phyloP scores from a whole-genome alignment of 148 eudicot genomes.

The Oxyria digyna region DNA sequence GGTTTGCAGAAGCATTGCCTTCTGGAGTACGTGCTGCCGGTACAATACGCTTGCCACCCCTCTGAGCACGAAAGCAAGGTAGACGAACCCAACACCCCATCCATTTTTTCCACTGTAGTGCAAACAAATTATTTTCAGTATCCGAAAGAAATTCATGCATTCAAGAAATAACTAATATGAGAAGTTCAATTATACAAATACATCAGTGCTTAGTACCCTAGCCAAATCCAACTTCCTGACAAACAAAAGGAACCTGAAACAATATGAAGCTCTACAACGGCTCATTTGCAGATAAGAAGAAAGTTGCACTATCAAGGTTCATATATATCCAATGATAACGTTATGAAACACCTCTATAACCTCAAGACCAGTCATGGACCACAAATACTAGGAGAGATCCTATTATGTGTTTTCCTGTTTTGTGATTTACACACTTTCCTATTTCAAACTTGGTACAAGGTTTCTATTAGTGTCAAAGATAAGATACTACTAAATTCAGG shows the following conservation, averaged over 20 bases:
- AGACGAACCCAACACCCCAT: conserved; percentile 75
- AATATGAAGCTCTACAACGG: not conserved
- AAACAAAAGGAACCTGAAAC: not conserved
- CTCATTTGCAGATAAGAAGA: not conserved
- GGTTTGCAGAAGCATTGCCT: conserved; percentile 41
- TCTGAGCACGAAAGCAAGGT: conserved; percentile 66
- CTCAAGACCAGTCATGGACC: not conserved
- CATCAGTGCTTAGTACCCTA: not conserved
- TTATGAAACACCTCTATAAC: too few species aligned
- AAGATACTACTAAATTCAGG: not conserved
- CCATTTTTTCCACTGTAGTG: conserved; percentile 74
- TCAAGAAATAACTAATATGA: not conserved
- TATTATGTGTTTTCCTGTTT: not conserved
- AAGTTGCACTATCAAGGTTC: not conserved
- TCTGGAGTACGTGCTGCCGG: conserved; percentile 89
- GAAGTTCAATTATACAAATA: not conserved
- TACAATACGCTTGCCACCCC: conserved; percentile 79
- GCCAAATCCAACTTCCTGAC: not conserved
- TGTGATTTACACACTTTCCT: not conserved
- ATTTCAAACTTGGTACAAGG: not conserved
- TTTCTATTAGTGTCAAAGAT: not conserved
- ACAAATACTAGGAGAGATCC: not conserved
- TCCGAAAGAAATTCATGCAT: not conserved
- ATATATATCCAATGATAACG: too few species aligned
- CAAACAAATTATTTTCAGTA: not conserved